Evolutionary conservation across 345 rosid genomes (phyloP), one percentile per base, ranked within the genome.

Genomic region (Ceriops tagal): DNA sequence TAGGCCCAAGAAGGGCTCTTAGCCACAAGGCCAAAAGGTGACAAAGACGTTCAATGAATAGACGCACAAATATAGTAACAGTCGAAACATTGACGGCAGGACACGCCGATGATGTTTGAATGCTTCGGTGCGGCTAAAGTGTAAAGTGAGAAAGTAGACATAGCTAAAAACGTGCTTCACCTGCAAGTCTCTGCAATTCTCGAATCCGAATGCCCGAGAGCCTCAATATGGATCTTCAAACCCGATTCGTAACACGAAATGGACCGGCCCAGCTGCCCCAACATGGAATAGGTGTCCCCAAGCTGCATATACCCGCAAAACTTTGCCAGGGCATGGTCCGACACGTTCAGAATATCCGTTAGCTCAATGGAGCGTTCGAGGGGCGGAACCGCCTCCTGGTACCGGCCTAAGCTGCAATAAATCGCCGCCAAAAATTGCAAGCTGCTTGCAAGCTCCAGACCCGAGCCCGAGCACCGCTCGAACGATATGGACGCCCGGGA

Each of bases 251-350:
- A 85, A 64, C 81, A 83, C 35, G 66, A 53, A 51, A 79, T 77
- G 78, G 89, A 81, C 30, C 63, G 74, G 13, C 83, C 86, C 69
- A 79, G 20, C 19, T 72, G 78, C n/a, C 89, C 86, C 62, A 83
- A 69, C 74, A 79, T 71, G 0, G 82, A 77, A 67, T 66, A 85
- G 63, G 85, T 83, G 62, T 85, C 89, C 1, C 89, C 89, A 1
- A 85, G 81, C 71, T 83, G 85, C 89, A 83, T 79, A 6, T 58
- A 75, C 57, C 85, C 89, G n/a, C 87, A 71, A 66, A 85, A 85
- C 65, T 73, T 78, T 5, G 86, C 83, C 53, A 85, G 67, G 22
- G 85, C 82, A 58, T 75, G 77, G 64, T 83, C 83, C 58, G 74
- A 35, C 53, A 80, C 82, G 53, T 53, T 49, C 43, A 53, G 51